These are phyloP conservation scores for Termitomyces sp. DNA, from an alignment of 768 basidiomycete species.

Conservation along the genomic window DNA sequence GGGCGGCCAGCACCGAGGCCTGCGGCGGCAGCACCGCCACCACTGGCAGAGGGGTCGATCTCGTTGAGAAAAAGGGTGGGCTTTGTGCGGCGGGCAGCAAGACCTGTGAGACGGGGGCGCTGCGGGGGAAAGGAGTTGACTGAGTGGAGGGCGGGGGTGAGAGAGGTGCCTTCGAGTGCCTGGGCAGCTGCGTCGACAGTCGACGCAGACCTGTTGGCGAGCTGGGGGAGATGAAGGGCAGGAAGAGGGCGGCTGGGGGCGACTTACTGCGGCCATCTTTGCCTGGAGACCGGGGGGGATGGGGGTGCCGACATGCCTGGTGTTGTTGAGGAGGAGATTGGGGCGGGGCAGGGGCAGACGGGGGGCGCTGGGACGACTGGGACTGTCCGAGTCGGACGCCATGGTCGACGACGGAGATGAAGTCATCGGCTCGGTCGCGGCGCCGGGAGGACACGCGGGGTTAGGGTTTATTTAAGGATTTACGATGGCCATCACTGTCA, in stretches of 20 bases:
- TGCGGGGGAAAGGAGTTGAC: constrained; percentile 9
- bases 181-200: constrained; percentile 31
- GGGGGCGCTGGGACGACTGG: constrained; percentile 15
- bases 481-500: constrained; percentile 37
- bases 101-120: constrained; percentile 23
- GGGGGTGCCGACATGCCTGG: constrained; percentile 42
- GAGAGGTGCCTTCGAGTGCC: constrained; percentile 1
- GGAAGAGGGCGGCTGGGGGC: background rate
- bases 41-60: constrained; percentile 44
- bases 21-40: constrained; percentile 55
- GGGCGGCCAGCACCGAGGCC: constrained; percentile 71
- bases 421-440: constrained; percentile 1
- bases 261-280: constrained; percentile 83
- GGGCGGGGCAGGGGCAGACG: constrained; percentile 19
- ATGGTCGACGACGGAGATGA: constrained; percentile 15
- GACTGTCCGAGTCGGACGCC: constrained; percentile 14
- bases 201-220: constrained; percentile 28
- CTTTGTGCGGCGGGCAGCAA: constrained; percentile 41
- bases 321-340: constrained; percentile 39
- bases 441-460: background rate
- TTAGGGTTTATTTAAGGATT: constrained; percentile 9
- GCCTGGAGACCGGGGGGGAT: constrained; percentile 89
- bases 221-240: constrained; percentile 9
- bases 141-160: constrained; percentile 18
- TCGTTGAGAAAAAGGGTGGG: constrained; percentile 61